Percentiles rank a stretch among this genome's conserved stretches.
These are phyloP conservation scores for Pythium plurisporium DNA, from an alignment of 352 stramenopile genomes.

Conservation along the genomic window DNA sequence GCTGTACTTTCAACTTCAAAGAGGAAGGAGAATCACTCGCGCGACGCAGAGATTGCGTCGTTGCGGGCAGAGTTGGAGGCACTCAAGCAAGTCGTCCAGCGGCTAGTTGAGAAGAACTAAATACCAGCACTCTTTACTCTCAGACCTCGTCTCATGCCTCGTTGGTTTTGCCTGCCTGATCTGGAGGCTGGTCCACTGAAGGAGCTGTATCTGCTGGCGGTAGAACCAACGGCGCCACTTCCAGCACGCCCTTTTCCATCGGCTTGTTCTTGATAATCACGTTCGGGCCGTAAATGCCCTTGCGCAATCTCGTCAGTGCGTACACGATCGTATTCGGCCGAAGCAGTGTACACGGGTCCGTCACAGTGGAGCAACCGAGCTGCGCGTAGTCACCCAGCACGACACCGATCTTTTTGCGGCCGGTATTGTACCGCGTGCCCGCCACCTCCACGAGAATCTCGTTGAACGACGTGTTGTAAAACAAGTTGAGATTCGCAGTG, in stretches of 20 bases:
- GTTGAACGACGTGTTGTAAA: conserved; percentile 19
- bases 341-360: conserved; percentile 68
- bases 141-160: neutral
- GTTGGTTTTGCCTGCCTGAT: too few relatives aligned
- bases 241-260: conserved; percentile 60
- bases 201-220: neutral
- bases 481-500: conserved; percentile 66
- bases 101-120: neutral
- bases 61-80: conserved; percentile 6
- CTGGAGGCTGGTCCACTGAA: too few relatives aligned
- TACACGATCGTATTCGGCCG: conserved; percentile 59
- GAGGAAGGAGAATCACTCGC: too few relatives aligned
- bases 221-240: conserved; percentile 31
- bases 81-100: conserved; percentile 6
- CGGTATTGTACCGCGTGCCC: conserved; percentile 49
- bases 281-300: conserved; percentile 64
- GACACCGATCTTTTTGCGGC: conserved; percentile 65
- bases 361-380: conserved; percentile 65
- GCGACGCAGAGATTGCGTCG: neutral
- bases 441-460: conserved; percentile 27
- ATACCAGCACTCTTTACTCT: too few relatives aligned
- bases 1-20: too few relatives aligned
- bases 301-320: conserved; percentile 54
- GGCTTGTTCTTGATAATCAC: conserved; percentile 81
- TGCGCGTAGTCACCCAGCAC: conserved; percentile 68